Evolutionary conservation across 2,329 filamentous ascomycete genomes (phyloP).

Genomic region (Colletotrichum costaricense): DNA sequence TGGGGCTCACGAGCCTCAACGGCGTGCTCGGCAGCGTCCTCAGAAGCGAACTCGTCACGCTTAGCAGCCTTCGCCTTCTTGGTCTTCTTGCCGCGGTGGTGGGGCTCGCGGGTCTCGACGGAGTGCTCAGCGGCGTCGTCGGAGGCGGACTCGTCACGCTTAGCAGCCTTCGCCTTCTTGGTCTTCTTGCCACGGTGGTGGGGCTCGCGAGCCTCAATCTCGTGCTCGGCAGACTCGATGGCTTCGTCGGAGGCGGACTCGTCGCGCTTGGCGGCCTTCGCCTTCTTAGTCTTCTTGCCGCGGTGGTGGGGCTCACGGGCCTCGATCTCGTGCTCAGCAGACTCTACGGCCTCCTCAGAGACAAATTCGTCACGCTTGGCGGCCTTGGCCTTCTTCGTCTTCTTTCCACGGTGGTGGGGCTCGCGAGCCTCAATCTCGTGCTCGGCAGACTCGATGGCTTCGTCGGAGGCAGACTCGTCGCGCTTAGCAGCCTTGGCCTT

Average conservation of each 20-base stretch:
- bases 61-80: conserved; percentile 27
- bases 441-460: not conserved
- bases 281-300: conserved; percentile 33
- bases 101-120: conserved; percentile 38
- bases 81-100: conserved; percentile 33
- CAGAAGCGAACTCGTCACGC: conserved; percentile 1
- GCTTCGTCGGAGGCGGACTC: not conserved
- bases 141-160: conserved; percentile 6
- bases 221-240: not conserved
- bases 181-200: conserved; percentile 29
- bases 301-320: conserved; percentile 36
- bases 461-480: conserved; percentile 14
- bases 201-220: conserved; percentile 27
- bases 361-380: conserved; percentile 17
- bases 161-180: conserved; percentile 19
- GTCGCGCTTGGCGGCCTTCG: conserved; percentile 2
- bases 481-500: conserved; percentile 18
- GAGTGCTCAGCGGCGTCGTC: not conserved
- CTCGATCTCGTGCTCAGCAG: conserved; percentile 15
- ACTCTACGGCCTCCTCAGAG: not conserved
- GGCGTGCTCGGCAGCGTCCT: not conserved
- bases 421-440: conserved; percentile 27
- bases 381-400: conserved; percentile 16
- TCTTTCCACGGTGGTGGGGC: conserved; percentile 34
- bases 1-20: conserved; percentile 36